Evolutionary conservation across 2,329 filamentous ascomycete species (phyloP).

Genomic region (Gaeumannomyces sp.): DNA sequence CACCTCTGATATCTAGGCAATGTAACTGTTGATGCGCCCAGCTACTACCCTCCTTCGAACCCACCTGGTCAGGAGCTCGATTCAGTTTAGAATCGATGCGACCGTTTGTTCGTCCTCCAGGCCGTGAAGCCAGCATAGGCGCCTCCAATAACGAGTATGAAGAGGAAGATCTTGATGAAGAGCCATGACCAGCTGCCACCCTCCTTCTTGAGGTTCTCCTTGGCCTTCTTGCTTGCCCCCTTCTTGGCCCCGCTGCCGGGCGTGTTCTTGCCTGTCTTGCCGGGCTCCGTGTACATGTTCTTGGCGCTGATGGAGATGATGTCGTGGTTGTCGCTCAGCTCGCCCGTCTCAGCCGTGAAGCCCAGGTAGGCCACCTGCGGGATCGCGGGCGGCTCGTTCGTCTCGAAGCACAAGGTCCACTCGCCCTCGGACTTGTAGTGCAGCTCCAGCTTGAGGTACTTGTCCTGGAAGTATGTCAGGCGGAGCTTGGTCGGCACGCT

Average conservation of each 20-base stretch:
- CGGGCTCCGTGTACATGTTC: constrained; percentile 70
- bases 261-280: constrained; percentile 32
- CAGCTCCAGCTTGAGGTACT: constrained; percentile 80
- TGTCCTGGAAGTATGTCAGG: constrained; percentile 95
- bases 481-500: constrained; percentile 75
- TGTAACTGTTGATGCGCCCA: no score
- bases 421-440: constrained; percentile 88
- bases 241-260: constrained; percentile 29
- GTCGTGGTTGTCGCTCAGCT: constrained; percentile 96
- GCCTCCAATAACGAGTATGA: constrained; percentile 63
- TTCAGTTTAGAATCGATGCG: constrained; percentile 44
- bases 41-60: no score
- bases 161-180: constrained; percentile 76
- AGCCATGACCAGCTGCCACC: constrained; percentile 54
- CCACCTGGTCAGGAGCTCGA: no score
- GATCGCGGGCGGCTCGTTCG: constrained; percentile 63
- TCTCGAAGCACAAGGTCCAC: constrained; percentile 87
- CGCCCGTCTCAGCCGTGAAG: constrained; percentile 85
- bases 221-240: constrained; percentile 24
- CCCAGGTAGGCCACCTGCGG: constrained; percentile 71
- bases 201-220: constrained; percentile 33
- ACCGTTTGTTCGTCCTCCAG: constrained; percentile 63
- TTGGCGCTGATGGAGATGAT: constrained; percentile 80
- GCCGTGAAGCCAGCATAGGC: constrained; percentile 81
- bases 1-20: no score